Evolutionary conservation across 2,329 filamentous ascomycete species (phyloP), one percentile per base, ranked within the genome.

Genomic region (Diaporthe eres): DNA sequence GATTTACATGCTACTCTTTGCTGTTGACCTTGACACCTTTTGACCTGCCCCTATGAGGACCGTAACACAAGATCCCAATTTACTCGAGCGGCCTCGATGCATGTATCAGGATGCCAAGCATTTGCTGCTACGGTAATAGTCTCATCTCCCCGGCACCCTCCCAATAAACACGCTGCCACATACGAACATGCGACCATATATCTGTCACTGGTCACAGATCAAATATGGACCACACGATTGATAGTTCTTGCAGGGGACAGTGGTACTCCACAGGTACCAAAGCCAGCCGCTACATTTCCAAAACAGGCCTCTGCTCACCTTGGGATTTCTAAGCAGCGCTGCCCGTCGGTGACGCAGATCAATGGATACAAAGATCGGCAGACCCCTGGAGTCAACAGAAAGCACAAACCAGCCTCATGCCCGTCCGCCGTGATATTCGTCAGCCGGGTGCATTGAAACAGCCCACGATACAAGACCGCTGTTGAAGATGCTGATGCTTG

Each of bases 171-270:
- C n/a, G 12, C 15, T 65, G 60, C 22, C 42, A 13, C n/a, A 65
- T 17, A 19, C 37, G 47, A 44, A 47, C 13, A 44, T 42, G 60
- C 42, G 60, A 31, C 42, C 60, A 47, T 47, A 47, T 65, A 31
- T 47, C 60, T 65, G 60, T 28, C 39, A 65, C 39, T 28, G 39
- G 60, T 65, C 60, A 65, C 60, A 65, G 60, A 65, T 65, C 60
- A 47, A 65, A 65, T 44, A 47, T 47, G 39, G 60, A 47, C 39
- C 60, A 31, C 19, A 19, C 60, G 6, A 31, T 47, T 47, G 42
- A 34, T 19, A 3, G 39, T 47, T 31, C 17, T 31, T 15, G 15
- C n/a, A 10, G 60, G 60, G 25, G 17, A 47, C 39, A 13, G 37
- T 15, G 60, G 1, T 17, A 3, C 4, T 9, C 39, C 60, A 28